Evolutionary conservation across 306 rosid genomes (phyloP).

Genomic region (Ormosia emarginata): DNA sequence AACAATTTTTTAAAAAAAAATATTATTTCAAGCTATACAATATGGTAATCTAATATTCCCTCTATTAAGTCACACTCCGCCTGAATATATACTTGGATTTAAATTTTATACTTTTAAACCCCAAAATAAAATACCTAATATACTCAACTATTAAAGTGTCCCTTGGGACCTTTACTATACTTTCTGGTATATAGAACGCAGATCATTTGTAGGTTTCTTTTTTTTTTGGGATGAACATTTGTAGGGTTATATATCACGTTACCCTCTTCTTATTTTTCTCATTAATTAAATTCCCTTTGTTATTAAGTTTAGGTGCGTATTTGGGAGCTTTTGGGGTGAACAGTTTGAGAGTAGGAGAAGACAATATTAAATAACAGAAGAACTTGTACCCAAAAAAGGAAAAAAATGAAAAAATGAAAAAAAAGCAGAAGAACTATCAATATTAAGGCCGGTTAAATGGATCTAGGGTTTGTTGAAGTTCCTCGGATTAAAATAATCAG

Average conservation of each 20-base stretch:
- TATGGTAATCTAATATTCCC: too few species aligned
- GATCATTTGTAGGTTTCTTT: background rate
- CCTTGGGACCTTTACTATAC: too few species aligned
- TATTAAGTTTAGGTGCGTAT: background rate
- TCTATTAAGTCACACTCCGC: too few species aligned
- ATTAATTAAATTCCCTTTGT: background rate
- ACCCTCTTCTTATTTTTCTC: too few species aligned
- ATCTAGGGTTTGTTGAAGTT: constrained; percentile 12
- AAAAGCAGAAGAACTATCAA: constrained; percentile 6
- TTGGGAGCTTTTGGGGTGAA: background rate
- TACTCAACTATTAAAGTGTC: too few species aligned
- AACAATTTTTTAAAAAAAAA: too few species aligned
- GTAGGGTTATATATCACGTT: background rate
- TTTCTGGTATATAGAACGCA: too few species aligned
- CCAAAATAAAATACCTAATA: too few species aligned
- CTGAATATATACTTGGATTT: too few species aligned
- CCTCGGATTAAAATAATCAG: background rate
- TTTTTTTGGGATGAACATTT: background rate
- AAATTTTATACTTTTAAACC: too few species aligned
- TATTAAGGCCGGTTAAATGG: constrained; percentile 14
- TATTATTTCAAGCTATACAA: too few species aligned
- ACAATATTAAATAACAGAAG: background rate
- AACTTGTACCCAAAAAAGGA: background rate
- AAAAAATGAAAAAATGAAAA: too few species aligned
- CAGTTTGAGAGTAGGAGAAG: background rate